Evolutionary conservation across 2,329 filamentous ascomycete genomes (phyloP), one percentile per base, ranked within the genome.

Genomic region (Torrubiellomyces zombiae): DNA sequence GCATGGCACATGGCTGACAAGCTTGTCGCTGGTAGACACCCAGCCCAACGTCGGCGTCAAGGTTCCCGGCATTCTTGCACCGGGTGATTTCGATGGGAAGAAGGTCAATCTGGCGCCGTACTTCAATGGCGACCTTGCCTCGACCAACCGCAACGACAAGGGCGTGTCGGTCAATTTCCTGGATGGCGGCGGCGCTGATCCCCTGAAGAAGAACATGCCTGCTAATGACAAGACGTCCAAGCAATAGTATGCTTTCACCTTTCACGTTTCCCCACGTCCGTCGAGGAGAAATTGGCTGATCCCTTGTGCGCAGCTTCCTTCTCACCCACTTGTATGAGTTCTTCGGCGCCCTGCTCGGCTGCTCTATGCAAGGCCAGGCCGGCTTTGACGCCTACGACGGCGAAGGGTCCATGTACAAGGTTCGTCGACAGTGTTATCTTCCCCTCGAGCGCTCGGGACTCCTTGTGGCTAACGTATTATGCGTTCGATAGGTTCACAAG

Each of bases 261-360:
- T n/a, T 8, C 14, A 10, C 6, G 10, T 10, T 10, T 19, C 16
- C 18, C 15, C 4, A 5, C 6, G n/a, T 16, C 4, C 14, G 9
- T 7, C 19, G 12, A 10, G 7, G 24, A 29, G 18, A 30, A 11
- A n/a, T n/a, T n/a, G n/a, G n/a, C n/a, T n/a, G n/a, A n/a, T 21
- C 20, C 19, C 3, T 5, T 8, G 2, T 8, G 6, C 6, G 3
- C 29, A 66, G 62, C 43, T 54, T 54, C 32, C 61, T 74, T 28
- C 45, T 74, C 32, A 72, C 63, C 21, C 68, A 73, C 38, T 50
- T 74, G 18, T 73, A 74, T 49, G 45, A 63, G 34, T 73, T 63
- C 54, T 74, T 74, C 40, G 67, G 64, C 25, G 50, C 50, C 14
- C 54, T 74, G 13, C 56, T 72, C 20, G 63, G 60, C 36, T 73